These are phyloP conservation scores for Drechslerella coelobrocha DNA, from an alignment of 2,329 filamentous ascomycete genomes.

Conservation along the genomic window DNA sequence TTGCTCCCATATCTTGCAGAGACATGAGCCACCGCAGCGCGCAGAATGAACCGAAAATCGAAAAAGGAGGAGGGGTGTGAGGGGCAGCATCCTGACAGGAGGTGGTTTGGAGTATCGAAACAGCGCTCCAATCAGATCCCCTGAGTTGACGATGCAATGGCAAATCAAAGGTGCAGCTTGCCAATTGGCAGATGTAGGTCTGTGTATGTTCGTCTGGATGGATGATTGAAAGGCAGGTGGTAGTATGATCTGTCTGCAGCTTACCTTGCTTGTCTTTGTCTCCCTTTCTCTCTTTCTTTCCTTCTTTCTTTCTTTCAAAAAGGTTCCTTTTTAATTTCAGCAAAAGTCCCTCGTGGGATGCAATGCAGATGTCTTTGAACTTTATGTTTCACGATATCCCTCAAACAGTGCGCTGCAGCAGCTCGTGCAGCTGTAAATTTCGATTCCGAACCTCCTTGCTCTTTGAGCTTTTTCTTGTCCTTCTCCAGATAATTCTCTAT, in stretches of 20 bases:
- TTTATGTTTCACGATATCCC: conserved; percentile 51
- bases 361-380: conserved; percentile 6
- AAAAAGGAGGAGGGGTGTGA: neutral
- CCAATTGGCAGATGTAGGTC: conserved; percentile 39
- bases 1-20: conserved; percentile 6
- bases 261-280: conserved; percentile 29
- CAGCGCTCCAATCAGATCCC: conserved; percentile 44
- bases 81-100: conserved; percentile 1
- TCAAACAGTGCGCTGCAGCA: conserved; percentile 10
- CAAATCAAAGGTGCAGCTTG: conserved; percentile 50
- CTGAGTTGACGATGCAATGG: conserved; percentile 24
- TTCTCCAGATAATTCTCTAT: neutral
- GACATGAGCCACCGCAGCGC: too few relatives aligned
- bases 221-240: too few relatives aligned
- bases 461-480: neutral
- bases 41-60: too few relatives aligned
- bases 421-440: too few relatives aligned
- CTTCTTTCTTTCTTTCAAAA: conserved; percentile 14
- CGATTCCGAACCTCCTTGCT: neutral
- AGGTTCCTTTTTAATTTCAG: conserved; percentile 18
- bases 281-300: neutral
- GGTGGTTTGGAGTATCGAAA: conserved; percentile 2
- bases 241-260: neutral
- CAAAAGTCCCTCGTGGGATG: conserved; percentile 48
- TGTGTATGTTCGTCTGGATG: neutral